Base-by-base conservation (phyloP, 352 stramenopile species). In the Phytopythium chamaehyphon region DNA sequence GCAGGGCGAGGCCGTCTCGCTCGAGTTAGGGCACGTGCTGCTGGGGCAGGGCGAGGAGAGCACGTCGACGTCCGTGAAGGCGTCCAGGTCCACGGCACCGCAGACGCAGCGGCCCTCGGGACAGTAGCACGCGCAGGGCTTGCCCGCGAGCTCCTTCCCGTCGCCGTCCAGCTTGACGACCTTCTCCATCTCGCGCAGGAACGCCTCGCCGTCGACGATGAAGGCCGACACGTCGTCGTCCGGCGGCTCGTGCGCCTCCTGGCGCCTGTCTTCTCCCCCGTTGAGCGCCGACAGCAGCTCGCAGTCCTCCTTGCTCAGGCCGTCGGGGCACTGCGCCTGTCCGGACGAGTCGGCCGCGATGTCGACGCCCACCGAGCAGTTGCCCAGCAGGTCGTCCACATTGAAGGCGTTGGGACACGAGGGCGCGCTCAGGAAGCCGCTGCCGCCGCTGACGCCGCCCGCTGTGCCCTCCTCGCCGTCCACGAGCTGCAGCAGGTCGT, bases 151-250 rank as follows among this genome's bases (percentile, higher is more conserved):
- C 21, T 61, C 43, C 21, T 38, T 40, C 54, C 53, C 56, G 38
- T 58, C 48, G 23, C 61, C 55, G 33, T 80, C 69, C 33, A 84
- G 43, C 47, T 67, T 66, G 45, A 74, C 69, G 39, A 74, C 64
- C 39, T 78, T 73, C 42, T 82, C 71, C 66, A 82, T 73, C 26
- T 82, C 68, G 21, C 61, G 53, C 12, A 86, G 44, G 51, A 86
- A 79, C n/a, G 79, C 64, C 45, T 86, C 77, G 26, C 66, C 62
- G 52, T 82, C 69, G 54, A 85, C 59, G 51, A 86, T 37, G 18
- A 88, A 77, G 1, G 67, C 72, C 24, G 65, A 50, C 39, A 77
- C 54, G 6, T 79, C 69, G 48, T 77, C 61, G 10, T 61, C 57
- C 28, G 28, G 28, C 28, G 28, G 55, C 54, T 52, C 51, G 54